Base-by-base conservation (phyloP, 306 rosid species). In the Castanospermum australe region DNA sequence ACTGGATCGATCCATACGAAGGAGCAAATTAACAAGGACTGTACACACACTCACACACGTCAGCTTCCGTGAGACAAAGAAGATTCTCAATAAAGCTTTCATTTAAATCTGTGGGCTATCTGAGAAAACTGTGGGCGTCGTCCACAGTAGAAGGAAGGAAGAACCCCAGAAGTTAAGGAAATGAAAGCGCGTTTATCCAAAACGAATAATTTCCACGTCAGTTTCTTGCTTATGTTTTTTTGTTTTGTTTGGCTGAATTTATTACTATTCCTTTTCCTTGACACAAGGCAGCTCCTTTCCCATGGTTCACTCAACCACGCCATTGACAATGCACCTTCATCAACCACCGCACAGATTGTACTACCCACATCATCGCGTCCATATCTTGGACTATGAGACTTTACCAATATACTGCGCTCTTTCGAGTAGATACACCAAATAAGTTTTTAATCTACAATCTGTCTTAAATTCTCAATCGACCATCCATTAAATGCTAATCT, bases 51-150 rank as follows among this genome's bases (percentile, higher is more conserved):
- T 1, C 32, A 28, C 32, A 3, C 32, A 28, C 3, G 3, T 28
- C 1, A 28, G 32, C 32, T 28, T 28, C 32, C 1, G 3, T 28
- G 32, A 28, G 32, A 42, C n/a, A 42, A n/a, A n/a, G 47, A 32
- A 62, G 35, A 8, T 15, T n/a, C 44, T 7, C 25, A 66, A 39
- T 41, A 21, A 2, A 7, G 44, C 2, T 33, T 74, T n/a, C n/a
- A n/a, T n/a, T n/a, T n/a, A 0, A 81, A 81, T 66, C 82, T 25
- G 76, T 55, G 87, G 85, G 85, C 51, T 44, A 63, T 21, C 0
- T 0, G 25, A 24, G 11, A 80, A 86, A 82, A 83, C 91, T 20
- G 68, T 68, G 91, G 89, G 86, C 83, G 79, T 83, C 79, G 72
- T 70, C 62, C 38, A 48, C 18, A 30, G 4, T 2, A 17, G 44